Conservation (phyloP, 225 moss, liverwort and hornwort genomes). For the Neckera pumila region DNA sequence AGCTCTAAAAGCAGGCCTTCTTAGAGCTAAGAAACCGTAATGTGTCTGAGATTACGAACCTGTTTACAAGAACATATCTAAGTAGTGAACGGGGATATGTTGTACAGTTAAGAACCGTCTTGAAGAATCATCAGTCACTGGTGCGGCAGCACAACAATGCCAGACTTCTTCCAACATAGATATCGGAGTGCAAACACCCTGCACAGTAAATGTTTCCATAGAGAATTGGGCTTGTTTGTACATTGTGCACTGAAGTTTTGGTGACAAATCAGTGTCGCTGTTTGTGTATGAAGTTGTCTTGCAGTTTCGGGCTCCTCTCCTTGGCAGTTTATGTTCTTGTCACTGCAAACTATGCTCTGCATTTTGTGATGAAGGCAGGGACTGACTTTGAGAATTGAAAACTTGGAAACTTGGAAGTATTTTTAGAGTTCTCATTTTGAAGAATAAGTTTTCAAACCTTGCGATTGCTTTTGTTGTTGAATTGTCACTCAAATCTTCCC, state of each 20-base stretch:
- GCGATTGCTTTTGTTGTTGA: background rate
- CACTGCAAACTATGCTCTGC: background rate
- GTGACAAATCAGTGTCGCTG: background rate
- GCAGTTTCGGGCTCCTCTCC: background rate
- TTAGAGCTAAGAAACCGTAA: background rate
- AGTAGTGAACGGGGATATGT: background rate
- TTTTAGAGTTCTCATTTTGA: background rate
- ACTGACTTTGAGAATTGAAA: background rate
- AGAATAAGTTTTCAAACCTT: background rate
- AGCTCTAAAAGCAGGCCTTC: background rate
- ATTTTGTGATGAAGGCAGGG: background rate
- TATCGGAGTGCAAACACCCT: background rate
- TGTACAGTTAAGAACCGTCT: background rate
- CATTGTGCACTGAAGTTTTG: background rate
- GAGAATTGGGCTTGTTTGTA: background rate
- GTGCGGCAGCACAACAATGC: background rate
- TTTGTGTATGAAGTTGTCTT: background rate
- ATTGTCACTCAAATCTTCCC: background rate
- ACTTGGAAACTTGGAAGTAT: background rate
- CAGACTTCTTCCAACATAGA: background rate
- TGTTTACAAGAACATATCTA: background rate
- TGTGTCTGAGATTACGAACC: background rate
- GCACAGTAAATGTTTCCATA: background rate
- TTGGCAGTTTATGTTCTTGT: background rate
- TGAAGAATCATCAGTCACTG: background rate